Conservation (phyloP, 78 protist genomes). For the Emiliania huxleyi region DNA sequence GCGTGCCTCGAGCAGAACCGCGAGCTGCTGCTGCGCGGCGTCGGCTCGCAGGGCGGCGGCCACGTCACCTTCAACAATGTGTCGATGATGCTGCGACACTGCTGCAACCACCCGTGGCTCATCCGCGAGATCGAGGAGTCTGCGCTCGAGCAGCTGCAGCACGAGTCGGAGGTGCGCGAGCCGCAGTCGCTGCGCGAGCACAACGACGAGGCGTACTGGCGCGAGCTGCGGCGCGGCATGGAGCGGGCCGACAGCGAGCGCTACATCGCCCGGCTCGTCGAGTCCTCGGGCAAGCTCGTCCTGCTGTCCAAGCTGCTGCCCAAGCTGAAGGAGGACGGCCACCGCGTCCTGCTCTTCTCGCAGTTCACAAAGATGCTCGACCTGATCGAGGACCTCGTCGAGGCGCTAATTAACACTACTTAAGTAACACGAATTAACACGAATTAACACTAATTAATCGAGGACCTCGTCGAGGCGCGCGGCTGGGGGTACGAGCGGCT, state of each 20-base stretch:
- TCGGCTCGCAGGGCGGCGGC: background rate
- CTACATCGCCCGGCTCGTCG: constrained; percentile 49
- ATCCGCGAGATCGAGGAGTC: constrained; percentile 63
- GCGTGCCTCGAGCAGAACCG: constrained; percentile 77
- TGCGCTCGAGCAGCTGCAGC: constrained; percentile 40
- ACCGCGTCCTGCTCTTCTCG: constrained; percentile 87
- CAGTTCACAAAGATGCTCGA: constrained; percentile 70
- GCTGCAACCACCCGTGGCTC: constrained; percentile 89
- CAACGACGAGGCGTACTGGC: background rate
- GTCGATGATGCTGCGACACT: constrained; percentile 82
- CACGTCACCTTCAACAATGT: constrained; percentile 74
- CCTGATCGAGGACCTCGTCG: background rate
- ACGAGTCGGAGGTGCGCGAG: constrained; percentile 64
- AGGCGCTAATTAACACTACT: too few species aligned
- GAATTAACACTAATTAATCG: too few species aligned
- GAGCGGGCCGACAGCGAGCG: background rate
- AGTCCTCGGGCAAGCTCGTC: constrained; percentile 77
- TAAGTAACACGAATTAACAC: too few species aligned
- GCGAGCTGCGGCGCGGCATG: background rate
- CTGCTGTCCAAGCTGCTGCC: constrained; percentile 82
- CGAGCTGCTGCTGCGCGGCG: constrained; percentile 43
- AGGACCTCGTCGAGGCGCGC: background rate
- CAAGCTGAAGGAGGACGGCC: constrained; percentile 77
- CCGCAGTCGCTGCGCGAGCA: background rate
- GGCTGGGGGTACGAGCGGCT: constrained; percentile 33